Conservation (phyloP, 1,284 basidiomycete genomes). For the Boletus sp. region DNA sequence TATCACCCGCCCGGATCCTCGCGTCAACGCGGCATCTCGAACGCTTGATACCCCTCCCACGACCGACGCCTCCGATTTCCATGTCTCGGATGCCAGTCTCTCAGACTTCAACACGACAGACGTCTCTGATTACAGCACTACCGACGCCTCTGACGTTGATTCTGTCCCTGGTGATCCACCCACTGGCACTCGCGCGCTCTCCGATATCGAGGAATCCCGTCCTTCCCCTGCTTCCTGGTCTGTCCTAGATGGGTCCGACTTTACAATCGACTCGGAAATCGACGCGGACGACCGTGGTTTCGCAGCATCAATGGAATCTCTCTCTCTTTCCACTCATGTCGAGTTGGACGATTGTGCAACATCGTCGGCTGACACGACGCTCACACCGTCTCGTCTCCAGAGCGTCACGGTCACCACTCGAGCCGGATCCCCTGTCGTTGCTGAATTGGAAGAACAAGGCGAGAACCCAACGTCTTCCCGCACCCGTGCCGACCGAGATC, state of each 20-base stretch:
- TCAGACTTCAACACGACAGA: conserved; percentile 22
- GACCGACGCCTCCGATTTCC: conserved; percentile 57
- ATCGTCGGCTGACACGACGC: conserved; percentile 6
- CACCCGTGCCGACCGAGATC: conserved; percentile 20
- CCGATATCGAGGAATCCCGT: conserved; percentile 30
- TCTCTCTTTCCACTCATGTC: conserved; percentile 24
- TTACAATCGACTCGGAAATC: conserved; percentile 11
- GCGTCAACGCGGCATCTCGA: neutral
- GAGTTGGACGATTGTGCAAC: neutral
- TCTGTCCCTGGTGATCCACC: conserved; percentile 14
- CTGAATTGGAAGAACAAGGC: neutral
- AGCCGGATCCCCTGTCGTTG: neutral
- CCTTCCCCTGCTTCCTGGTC: conserved; percentile 29
- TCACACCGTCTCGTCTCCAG: conserved; percentile 4
- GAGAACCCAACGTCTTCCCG: conserved; percentile 6
- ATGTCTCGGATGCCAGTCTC: conserved; percentile 33
- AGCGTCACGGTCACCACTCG: neutral
- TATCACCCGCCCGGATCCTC: conserved; percentile 54
- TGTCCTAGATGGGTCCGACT: conserved; percentile 11
- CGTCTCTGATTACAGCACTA: conserved; percentile 8
- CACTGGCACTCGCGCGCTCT: conserved; percentile 15
- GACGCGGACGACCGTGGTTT: conserved; percentile 28
- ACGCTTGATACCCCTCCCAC: conserved; percentile 66
- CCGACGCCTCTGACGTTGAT: conserved; percentile 21
- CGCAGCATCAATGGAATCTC: conserved; percentile 32